Percentiles rank a stretch among this genome's conserved stretches.
Conservation (phyloP, 2,329 filamentous ascomycete species). For the Paramyrothecium sp. region DNA sequence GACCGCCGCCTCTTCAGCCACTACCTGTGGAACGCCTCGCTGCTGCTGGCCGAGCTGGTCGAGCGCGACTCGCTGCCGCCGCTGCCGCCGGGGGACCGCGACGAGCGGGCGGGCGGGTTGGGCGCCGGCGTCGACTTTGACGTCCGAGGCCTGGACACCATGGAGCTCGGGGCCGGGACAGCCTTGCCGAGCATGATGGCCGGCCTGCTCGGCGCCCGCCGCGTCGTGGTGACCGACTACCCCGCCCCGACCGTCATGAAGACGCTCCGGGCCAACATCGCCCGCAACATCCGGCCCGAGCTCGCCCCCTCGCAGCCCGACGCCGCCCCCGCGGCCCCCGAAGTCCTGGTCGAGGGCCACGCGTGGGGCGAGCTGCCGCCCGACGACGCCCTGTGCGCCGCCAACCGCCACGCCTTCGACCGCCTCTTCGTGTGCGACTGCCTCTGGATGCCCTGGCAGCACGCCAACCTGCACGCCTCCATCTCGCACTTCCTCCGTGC, state of each 20-base stretch:
- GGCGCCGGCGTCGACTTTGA: slow-evolving; percentile 32
- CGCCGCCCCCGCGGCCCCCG: slow-evolving; percentile 1
- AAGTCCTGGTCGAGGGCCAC: slow-evolving; percentile 55
- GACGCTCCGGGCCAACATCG: slow-evolving; percentile 58
- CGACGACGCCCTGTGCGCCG: slow-evolving; percentile 25
- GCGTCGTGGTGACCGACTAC: slow-evolving; percentile 66
- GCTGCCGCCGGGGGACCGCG: slow-evolving; percentile 11
- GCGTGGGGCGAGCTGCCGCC: slow-evolving; percentile 56
- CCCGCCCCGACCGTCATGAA: slow-evolving; percentile 58
- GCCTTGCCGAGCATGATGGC: slow-evolving; percentile 52
- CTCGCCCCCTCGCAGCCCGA: slow-evolving; percentile 26
- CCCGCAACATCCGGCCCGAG: slow-evolving; percentile 42
- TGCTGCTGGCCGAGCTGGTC: slow-evolving; percentile 54
- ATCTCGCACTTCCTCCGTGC: slow-evolving; percentile 60
- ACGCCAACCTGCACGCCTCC: slow-evolving; percentile 62
- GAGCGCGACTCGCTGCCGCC: slow-evolving; percentile 43
- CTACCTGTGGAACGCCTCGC: slow-evolving; percentile 69
- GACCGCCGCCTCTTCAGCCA: slow-evolving; percentile 66
- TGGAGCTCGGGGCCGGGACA: slow-evolving; percentile 69
- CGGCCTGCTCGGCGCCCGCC: slow-evolving; percentile 42
- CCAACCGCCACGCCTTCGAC: slow-evolving; percentile 44
- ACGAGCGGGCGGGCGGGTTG: slow-evolving; percentile 7
- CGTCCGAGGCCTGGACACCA: slow-evolving; percentile 48
- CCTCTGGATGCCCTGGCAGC: slow-evolving; percentile 73
- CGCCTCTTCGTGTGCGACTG: slow-evolving; percentile 71